phyloP scores from a whole-genome alignment of 192 early-diverging fungal species.

The Podila horticola region DNA sequence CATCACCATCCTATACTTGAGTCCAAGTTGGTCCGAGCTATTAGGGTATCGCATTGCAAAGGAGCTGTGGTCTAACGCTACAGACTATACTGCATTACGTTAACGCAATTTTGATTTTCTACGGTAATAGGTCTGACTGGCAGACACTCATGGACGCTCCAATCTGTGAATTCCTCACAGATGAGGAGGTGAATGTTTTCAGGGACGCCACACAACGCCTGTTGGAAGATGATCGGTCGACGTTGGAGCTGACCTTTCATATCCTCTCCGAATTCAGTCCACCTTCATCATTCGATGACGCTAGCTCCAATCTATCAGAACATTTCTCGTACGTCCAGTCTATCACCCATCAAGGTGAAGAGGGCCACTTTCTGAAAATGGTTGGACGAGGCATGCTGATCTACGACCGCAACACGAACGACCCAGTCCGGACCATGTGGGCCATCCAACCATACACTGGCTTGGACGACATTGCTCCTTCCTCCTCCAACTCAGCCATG shows the following conservation, averaged over 20 bases:
- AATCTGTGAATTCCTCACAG: constrained; percentile 64
- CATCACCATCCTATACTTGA: constrained; percentile 68
- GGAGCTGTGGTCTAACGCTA: not conserved
- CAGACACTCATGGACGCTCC: constrained; percentile 56
- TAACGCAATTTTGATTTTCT: constrained; percentile 5
- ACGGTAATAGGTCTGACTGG: constrained; percentile 54
- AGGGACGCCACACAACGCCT: constrained; percentile 64
- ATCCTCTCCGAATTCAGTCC: constrained; percentile 41
- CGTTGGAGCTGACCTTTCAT: constrained; percentile 74
- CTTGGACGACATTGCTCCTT: constrained; percentile 19
- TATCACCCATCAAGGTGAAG: constrained; percentile 9
- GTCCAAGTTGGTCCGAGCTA: constrained; percentile 73
- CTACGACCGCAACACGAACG: constrained; percentile 72
- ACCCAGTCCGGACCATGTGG: constrained; percentile 81
- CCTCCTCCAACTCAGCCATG: constrained; percentile 28
- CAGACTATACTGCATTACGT: not conserved
- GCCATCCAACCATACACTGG: constrained; percentile 69
- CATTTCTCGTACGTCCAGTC: constrained; percentile 54
- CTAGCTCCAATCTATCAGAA: constrained; percentile 53
- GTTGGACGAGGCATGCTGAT: constrained; percentile 89
- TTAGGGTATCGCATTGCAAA: constrained; percentile 64
- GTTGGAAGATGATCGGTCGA: constrained; percentile 64
- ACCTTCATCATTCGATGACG: constrained; percentile 39
- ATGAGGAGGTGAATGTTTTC: constrained; percentile 72
- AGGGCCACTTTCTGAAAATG: constrained; percentile 67